Conservation (phyloP, 106 monocot species). For the Xerophyta viscosa region DNA sequence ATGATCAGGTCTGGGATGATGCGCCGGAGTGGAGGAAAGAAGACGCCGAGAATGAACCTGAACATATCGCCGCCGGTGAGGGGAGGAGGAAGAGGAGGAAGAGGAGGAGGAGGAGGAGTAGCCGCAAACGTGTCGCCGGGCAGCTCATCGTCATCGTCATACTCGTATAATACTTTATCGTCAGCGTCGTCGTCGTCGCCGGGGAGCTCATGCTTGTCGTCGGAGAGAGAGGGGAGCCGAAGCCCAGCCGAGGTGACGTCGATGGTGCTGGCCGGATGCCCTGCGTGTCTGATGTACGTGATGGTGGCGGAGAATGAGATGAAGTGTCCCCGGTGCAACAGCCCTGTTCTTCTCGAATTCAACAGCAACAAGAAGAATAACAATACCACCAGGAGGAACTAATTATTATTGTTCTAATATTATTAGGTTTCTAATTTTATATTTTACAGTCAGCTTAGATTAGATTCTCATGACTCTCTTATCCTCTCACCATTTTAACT, state of each 20-base stretch:
- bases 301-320: conserved; percentile 86
- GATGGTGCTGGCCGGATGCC: conserved; percentile 89
- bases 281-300: conserved; percentile 88
- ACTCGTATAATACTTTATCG: no score
- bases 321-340: conserved; percentile 89
- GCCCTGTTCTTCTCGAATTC: conserved; percentile 77
- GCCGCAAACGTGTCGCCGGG: neutral
- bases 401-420: neutral
- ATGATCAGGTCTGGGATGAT: no score
- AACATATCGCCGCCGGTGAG: conserved; percentile 38
- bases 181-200: conserved; percentile 39
- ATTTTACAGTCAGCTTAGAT: no score
- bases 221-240: conserved; percentile 54
- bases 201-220: conserved; percentile 72
- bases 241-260: conserved; percentile 68
- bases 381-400: conserved; percentile 21
- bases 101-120: no score
- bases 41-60: no score
- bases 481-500: no score
- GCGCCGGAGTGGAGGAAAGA: no score
- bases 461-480: no score
- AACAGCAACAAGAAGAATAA: conserved; percentile 22
- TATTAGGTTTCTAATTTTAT: no score
- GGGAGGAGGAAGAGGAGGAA: no score
- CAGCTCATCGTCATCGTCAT: neutral